phyloP scores from a whole-genome alignment of 257 asterid species.

The Petunia axillaris region DNA sequence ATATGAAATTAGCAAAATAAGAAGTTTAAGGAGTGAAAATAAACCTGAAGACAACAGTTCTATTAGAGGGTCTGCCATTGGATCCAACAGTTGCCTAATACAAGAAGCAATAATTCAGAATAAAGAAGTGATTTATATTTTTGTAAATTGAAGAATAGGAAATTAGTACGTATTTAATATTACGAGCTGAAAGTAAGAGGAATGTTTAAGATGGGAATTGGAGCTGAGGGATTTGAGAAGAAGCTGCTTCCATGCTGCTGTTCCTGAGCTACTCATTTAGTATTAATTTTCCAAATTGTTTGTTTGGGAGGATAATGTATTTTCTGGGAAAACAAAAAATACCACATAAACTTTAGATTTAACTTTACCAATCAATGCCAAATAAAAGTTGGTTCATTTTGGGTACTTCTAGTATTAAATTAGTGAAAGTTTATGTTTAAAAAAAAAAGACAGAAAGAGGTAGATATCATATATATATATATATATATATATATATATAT shows the following conservation, averaged over 20 bases:
- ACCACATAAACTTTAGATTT: too few relatives aligned
- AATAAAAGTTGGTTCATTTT: too few relatives aligned
- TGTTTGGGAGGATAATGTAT: background rate
- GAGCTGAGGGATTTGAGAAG: constrained; percentile 69
- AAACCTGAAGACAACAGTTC: constrained; percentile 96
- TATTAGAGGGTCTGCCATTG: constrained; percentile 74
- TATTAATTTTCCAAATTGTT: too few relatives aligned
- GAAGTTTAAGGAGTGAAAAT: background rate
- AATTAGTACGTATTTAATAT: background rate
- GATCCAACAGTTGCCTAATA: constrained; percentile 76
- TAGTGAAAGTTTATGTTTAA: too few relatives aligned
- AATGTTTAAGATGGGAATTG: constrained; percentile 79
- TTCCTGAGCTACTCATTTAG: constrained; percentile 50
- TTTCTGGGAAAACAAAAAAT: background rate
- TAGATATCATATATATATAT: too few relatives aligned
- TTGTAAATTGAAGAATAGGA: background rate
- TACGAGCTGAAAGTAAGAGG: constrained; percentile 82
- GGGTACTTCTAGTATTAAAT: too few relatives aligned
- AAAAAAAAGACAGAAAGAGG: too few relatives aligned
- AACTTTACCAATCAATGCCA: too few relatives aligned
- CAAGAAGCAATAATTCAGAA: constrained; percentile 18
- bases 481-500: too few relatives aligned
- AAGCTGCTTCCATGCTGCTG: constrained; percentile 85
- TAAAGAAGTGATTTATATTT: background rate
- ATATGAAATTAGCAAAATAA: background rate